These are phyloP conservation scores for Tylopilus vinaceipallidus DNA, from an alignment of 768 basidiomycete genomes.

Conservation along the genomic window DNA sequence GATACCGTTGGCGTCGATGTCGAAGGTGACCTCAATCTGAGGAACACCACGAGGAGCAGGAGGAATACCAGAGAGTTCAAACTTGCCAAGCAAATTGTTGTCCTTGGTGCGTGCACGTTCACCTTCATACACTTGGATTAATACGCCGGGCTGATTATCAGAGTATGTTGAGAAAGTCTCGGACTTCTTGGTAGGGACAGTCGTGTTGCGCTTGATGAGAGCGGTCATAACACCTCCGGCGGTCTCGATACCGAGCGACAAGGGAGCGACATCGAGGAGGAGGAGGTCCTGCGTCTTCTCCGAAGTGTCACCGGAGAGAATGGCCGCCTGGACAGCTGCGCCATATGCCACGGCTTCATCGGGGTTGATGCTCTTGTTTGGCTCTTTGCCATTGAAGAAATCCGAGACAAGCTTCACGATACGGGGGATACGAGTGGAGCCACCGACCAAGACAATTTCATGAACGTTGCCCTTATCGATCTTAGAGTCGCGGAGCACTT, in stretches of 20 bases:
- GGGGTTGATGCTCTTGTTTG: slow-evolving; percentile 99
- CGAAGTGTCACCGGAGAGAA: slow-evolving; percentile 95
- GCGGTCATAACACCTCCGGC: slow-evolving; percentile 99
- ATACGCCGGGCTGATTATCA: slow-evolving; percentile 97
- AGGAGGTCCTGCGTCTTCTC: slow-evolving; percentile 97
- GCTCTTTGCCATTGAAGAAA: slow-evolving; percentile 98
- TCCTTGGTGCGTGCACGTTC: slow-evolving; percentile 98
- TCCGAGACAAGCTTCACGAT: slow-evolving; percentile 97
- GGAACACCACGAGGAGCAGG: slow-evolving; percentile 98
- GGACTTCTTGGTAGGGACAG: slow-evolving; percentile 97
- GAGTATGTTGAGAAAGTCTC: slow-evolving; percentile 98
- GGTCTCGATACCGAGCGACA: slow-evolving; percentile 95
- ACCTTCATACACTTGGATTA: slow-evolving; percentile 98
- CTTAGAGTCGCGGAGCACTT: slow-evolving; percentile 96
- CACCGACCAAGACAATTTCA: slow-evolving; percentile 97
- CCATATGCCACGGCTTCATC: slow-evolving; percentile 99
- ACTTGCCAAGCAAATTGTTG: slow-evolving; percentile 98
- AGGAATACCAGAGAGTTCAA: slow-evolving; percentile 94
- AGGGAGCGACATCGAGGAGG: slow-evolving; percentile 89
- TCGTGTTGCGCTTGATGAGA: slow-evolving; percentile 98
- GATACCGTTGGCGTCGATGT: slow-evolving; percentile 96
- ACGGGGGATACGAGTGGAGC: slow-evolving; percentile 97
- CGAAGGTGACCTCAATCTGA: slow-evolving; percentile 96
- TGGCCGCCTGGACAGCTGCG: slow-evolving; percentile 97
- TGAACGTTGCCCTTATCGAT: slow-evolving; percentile 95